These are phyloP conservation scores for Asterella californica DNA, from an alignment of 225 moss, liverwort and hornwort genomes.

Conservation along the genomic window DNA sequence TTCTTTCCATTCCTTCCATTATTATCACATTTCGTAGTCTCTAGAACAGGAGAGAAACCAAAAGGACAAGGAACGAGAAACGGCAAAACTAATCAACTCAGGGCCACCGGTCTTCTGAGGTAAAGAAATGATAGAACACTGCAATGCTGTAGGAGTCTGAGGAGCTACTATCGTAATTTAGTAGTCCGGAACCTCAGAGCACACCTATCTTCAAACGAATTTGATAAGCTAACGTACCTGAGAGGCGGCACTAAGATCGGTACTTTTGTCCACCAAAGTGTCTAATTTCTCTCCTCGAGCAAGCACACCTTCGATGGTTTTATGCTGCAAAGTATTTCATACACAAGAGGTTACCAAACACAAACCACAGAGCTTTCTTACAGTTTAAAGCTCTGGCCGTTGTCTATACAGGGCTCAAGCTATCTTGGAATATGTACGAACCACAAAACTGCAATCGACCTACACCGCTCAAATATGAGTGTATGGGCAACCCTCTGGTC, in stretches of 20 bases:
- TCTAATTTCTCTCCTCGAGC: constrained; percentile 95
- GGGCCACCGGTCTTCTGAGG: background rate
- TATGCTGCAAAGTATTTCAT: constrained; percentile 60
- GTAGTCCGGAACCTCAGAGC: background rate
- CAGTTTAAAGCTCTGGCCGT: too few species aligned
- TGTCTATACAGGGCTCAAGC: background rate
- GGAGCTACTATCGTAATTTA: too few species aligned
- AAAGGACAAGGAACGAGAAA: background rate
- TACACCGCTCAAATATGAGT: background rate
- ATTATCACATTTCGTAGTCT: background rate
- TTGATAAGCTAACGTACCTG: constrained; percentile 55
- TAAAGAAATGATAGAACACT: background rate
- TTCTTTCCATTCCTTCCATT: background rate
- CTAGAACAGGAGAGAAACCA: background rate
- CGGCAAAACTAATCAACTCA: background rate
- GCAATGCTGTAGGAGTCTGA: background rate
- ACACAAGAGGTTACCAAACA: background rate
- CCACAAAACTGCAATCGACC: background rate
- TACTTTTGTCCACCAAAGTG: constrained; percentile 94
- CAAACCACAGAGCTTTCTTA: background rate
- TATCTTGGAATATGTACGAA: background rate
- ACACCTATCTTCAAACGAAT: background rate
- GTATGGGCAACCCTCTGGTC: too few species aligned
- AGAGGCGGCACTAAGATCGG: constrained; percentile 93
- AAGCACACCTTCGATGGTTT: constrained; percentile 97